phyloP scores from a whole-genome alignment of 2,329 filamentous ascomycete species.

The Sporothrix pseudoabietina region DNA sequence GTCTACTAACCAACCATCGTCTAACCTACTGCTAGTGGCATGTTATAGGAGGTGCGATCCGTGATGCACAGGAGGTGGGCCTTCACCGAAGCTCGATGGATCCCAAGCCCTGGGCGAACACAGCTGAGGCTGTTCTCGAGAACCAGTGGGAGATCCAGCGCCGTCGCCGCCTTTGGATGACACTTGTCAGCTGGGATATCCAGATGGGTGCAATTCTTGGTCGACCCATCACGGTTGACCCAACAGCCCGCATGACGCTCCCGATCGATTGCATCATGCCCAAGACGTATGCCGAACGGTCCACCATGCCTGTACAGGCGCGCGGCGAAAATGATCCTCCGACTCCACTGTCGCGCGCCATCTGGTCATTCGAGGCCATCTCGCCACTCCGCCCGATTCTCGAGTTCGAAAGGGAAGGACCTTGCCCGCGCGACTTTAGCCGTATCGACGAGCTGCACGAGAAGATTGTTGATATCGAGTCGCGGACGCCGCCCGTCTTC shows the following conservation, averaged over 20 bases:
- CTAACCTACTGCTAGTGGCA: constrained; percentile 50
- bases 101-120: constrained; percentile 51
- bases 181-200: constrained; percentile 57
- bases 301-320: constrained; percentile 51
- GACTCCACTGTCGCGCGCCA: constrained; percentile 56
- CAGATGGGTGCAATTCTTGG: constrained; percentile 58
- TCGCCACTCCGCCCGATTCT: constrained; percentile 56
- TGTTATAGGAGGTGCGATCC: constrained; percentile 57
- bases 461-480: constrained; percentile 52
- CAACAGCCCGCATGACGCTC: constrained; percentile 50
- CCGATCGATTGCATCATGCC: constrained; percentile 58
- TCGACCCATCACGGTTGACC: constrained; percentile 59
- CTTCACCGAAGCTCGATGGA: constrained; percentile 58
- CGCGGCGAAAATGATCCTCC: constrained; percentile 57
- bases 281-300: constrained; percentile 43
- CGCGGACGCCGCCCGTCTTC: constrained; percentile 55
- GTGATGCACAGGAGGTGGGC: constrained; percentile 65
- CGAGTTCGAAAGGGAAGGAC: constrained; percentile 58
- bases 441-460: constrained; percentile 59
- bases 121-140: constrained; percentile 53
- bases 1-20: background rate
- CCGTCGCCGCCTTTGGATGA: constrained; percentile 59
- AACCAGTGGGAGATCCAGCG: constrained; percentile 62
- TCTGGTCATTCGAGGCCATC: constrained; percentile 55
- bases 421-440: constrained; percentile 56